Conservation (phyloP, 148 eudicot species). For the Fallopia convolvulus region DNA sequence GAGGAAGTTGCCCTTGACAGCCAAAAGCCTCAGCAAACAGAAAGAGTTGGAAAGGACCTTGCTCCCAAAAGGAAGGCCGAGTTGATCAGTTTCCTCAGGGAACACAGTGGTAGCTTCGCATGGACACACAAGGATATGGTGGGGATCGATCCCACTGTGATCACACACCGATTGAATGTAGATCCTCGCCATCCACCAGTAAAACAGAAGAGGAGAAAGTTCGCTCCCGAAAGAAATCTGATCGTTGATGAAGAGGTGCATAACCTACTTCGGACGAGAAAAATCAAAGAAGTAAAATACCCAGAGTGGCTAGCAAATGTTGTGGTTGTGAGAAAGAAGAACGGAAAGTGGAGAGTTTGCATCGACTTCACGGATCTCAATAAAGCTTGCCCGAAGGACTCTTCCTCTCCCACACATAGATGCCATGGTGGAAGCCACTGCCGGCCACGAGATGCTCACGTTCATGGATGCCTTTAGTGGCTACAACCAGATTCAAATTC, state of each 20-base stretch:
- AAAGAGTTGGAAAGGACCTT: too few species aligned
- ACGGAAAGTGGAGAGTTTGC: background rate
- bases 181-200: too few species aligned
- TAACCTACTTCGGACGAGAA: background rate
- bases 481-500: background rate
- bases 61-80: too few species aligned
- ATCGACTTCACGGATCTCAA: background rate
- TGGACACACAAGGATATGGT: too few species aligned
- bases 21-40: too few species aligned
- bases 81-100: too few species aligned
- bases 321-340: background rate
- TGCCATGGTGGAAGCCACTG: background rate
- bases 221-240: too few species aligned
- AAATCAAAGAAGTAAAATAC: background rate
- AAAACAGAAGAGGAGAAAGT: accelerated
- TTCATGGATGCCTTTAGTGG: conserved; percentile 3
- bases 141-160: too few species aligned
- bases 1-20: too few species aligned
- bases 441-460: background rate
- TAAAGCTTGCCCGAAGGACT: background rate
- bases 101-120: too few species aligned
- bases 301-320: background rate
- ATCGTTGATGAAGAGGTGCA: background rate
- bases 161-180: too few species aligned
- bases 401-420: background rate